Base-by-base conservation (phyloP, 1,139 yeast genomes). In the Yamadazyma conglobata region DNA sequence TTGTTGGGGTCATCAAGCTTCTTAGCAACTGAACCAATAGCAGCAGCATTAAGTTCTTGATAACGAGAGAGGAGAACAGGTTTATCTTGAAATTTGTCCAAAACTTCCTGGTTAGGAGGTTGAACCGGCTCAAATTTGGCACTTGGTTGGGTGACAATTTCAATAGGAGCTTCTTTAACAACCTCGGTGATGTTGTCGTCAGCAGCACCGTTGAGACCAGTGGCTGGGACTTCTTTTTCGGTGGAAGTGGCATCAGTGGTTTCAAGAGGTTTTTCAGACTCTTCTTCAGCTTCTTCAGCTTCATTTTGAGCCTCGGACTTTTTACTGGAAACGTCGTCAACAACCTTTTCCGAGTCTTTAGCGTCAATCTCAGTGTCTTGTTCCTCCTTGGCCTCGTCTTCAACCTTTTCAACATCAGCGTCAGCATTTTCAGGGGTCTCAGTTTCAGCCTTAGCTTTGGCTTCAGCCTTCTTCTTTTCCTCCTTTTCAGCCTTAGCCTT, bases 1-100 rank as follows among this genome's bases (percentile, higher is more conserved):
- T 72, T 65, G 41, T 70, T 64, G 2, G 77, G 74, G 43, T 73
- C 76, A 35, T 69, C 73, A 36, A 74, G 56, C 25, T 55, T 55
- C 29, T 62, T 62, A 29, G 71, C 56, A 42, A 69, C 56, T 4
- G 78, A 64, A 25, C 64, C 65, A 36, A 60, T 51, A n/a, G 78
- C 77, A 22, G 72, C 58, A 6, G 64, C 53, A 42, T 70, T 72
- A 44, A 74, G 64, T 34, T 66, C 76, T 39, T 66, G 56, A 54
- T 73, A 75, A 34, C 70, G 64, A 37, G 51, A 52, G 41, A 71
- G 58, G 50, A 75, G 53, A 23, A 60, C 58, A 18, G 81, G 81
- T 38, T 70, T 70, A 34, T 66, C 70, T 31, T 64, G 58, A 30
- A 73, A 57, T 32, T 57, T 44, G 20, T 71, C 77, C 37, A 66